Evolutionary conservation across 2,329 filamentous ascomycete species (phyloP).

Genomic region (Bipolaris sorokiniana): DNA sequence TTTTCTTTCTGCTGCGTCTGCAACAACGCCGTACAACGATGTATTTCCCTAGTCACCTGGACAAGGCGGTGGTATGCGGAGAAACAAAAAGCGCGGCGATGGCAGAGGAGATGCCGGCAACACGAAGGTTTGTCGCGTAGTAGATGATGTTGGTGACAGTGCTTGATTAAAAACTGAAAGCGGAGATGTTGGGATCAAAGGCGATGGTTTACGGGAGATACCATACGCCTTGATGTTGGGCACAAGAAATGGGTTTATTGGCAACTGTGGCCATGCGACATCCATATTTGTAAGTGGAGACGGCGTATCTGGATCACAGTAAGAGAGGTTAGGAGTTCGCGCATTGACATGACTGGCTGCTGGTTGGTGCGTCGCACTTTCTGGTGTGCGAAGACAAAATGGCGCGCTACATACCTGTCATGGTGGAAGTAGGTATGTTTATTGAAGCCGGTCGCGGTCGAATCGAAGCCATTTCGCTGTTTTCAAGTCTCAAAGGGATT

Average conservation of each 20-base stretch:
- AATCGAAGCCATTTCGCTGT: constrained; percentile 11
- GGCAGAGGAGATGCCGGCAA: constrained; percentile 1
- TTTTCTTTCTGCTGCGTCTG: not conserved
- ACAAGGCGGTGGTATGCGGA: constrained; percentile 18
- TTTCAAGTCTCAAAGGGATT: not conserved
- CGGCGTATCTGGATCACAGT: constrained; percentile 26
- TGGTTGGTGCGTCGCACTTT: constrained; percentile 20
- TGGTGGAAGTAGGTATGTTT: constrained; percentile 14
- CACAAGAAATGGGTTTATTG: constrained; percentile 25
- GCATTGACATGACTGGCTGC: not conserved
- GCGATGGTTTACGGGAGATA: constrained; percentile 11
- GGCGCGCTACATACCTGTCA: constrained; percentile 12
- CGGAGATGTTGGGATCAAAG: constrained; percentile 24
- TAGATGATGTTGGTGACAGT: not conserved
- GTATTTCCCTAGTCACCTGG: not conserved
- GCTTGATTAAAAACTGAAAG: constrained; percentile 26
- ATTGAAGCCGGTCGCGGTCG: constrained; percentile 22
- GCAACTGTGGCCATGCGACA: constrained; percentile 8
- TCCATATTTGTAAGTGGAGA: constrained; percentile 3
- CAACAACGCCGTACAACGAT: not conserved
- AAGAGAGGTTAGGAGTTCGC: constrained; percentile 24
- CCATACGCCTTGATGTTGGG: not conserved
- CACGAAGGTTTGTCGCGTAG: not conserved
- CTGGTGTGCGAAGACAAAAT: constrained; percentile 21
- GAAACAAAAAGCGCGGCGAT: constrained; percentile 21